Conservation (phyloP, 129 eudicot genomes). For the Escallonia herrerae region DNA sequence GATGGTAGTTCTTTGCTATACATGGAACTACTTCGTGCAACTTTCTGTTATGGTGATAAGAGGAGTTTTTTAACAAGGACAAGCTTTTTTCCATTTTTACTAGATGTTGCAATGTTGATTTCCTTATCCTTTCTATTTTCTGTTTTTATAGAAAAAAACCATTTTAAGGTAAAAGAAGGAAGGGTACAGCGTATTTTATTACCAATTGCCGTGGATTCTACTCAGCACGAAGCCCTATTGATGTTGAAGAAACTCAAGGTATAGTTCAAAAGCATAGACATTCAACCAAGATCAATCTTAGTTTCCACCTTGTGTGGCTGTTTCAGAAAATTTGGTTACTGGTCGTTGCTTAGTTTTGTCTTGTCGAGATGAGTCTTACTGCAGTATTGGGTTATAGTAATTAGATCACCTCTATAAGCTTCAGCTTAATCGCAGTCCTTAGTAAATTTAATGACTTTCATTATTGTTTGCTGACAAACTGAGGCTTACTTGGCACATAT, state of each 20-base stretch:
- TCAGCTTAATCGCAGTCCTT: no score
- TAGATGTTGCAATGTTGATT: not conserved
- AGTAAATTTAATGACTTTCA: no score
- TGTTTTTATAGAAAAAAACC: conserved; percentile 19
- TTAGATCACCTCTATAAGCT: no score
- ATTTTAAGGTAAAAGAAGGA: conserved; percentile 28
- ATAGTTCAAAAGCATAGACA: conserved; percentile 19
- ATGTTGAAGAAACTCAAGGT: conserved; percentile 85
- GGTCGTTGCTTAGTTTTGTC: not conserved
- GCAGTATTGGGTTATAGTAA: no score
- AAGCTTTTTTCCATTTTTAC: no score
- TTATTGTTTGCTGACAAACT: no score
- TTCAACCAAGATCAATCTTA: not conserved
- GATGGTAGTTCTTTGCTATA: no score
- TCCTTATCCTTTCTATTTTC: not conserved
- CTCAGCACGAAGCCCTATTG: conserved; percentile 68
- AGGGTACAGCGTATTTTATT: conserved; percentile 46
- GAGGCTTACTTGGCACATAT: no score
- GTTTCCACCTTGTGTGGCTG: not conserved
- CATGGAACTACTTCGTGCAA: no score
- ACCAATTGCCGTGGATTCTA: conserved; percentile 58
- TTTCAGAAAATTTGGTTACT: not conserved
- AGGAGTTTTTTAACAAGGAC: no score
- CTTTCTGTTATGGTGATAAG: no score
- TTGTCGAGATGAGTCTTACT: not conserved